Evolutionary conservation across 2,329 filamentous ascomycete genomes (phyloP), one percentile per base, ranked within the genome.

Genomic region (Trichophyton verrucosum): DNA sequence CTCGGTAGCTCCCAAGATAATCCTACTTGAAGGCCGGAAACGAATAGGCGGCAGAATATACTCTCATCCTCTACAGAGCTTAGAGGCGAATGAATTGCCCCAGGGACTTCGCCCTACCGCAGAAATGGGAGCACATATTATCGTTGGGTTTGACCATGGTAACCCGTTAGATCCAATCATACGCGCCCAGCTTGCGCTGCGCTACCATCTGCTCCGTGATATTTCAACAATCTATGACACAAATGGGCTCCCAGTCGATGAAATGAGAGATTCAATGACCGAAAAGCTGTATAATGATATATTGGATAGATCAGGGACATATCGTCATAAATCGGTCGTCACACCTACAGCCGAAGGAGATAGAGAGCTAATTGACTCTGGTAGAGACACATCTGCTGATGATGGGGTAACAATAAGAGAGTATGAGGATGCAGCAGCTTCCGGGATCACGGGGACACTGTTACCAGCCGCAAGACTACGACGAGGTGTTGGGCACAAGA

Each of bases 51-150:
- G 94, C 46, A 85, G 94, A 66, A 90, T 99, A 20, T 97, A 96
- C 74, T 99, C 94, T 59, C 90, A 86, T 70, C 83, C 82, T 55
- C 73, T 86, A 63, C 77, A 76, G 78, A 80, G 84, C 77, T 76
- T 87, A 77, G 72, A 82, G 72, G 73, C 78, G 61, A 70, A 78
- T 69, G 74, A 75, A 65, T 66, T 84, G 70, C 75, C 79, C 70
- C 68, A 78, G 65, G 70, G 78, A 74, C 82, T 80, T 72, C 82
- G 75, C 58, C 87, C 87, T 69, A 97, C 91, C 20, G 94, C 90
- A 36, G 94, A 99, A 72, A 95, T 96, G 86, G 94, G 94, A 30
- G 94, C 92, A 60, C 96, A 99, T 80, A 97, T 99, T 63, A 91
- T 99, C 63, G 96, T 95, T 38, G 94, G 94, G 0, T 99, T 97